Evolutionary conservation across 2,329 filamentous ascomycete genomes (phyloP).

Genomic region (Epichloe gansuensis): DNA sequence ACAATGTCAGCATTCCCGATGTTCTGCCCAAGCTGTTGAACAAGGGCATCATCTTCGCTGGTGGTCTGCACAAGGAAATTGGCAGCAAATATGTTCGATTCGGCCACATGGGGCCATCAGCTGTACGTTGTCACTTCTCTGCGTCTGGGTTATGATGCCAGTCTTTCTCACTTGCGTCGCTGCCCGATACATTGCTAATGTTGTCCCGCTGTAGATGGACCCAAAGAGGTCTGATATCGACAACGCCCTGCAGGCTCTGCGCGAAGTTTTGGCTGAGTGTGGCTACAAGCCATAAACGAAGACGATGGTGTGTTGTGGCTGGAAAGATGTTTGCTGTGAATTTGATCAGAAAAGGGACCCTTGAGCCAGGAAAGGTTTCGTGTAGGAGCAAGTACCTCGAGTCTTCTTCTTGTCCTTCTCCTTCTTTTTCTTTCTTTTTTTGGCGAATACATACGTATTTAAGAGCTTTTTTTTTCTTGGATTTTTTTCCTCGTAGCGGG

Average conservation of each 20-base stretch:
- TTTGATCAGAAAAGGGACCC: not conserved
- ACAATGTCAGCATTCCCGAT: constrained; percentile 67
- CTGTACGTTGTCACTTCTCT: constrained; percentile 38
- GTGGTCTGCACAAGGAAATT: constrained; percentile 92
- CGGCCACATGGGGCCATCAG: constrained; percentile 94
- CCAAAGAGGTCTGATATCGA: constrained; percentile 70
- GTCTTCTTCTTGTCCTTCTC: no score
- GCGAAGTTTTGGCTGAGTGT: constrained; percentile 61
- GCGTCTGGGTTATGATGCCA: not conserved
- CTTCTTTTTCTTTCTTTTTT: no score
- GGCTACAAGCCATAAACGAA: constrained; percentile 43
- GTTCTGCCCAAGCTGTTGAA: constrained; percentile 74
- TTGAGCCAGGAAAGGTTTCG: not conserved
- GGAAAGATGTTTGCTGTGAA: not conserved
- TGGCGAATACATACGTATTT: not conserved
- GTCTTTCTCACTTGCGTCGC: not conserved
- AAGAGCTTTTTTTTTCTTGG: no score
- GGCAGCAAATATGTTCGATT: constrained; percentile 88
- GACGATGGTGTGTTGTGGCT: not conserved
- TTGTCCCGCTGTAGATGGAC: constrained; percentile 43
- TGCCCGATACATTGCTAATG: not conserved
- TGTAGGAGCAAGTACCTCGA: not conserved
- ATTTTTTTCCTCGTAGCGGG: no score
- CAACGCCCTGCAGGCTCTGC: constrained; percentile 67
- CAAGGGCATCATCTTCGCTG: constrained; percentile 87